Base-by-base conservation (phyloP, 2,329 filamentous ascomycete genomes). In the Penicillium sp. region DNA sequence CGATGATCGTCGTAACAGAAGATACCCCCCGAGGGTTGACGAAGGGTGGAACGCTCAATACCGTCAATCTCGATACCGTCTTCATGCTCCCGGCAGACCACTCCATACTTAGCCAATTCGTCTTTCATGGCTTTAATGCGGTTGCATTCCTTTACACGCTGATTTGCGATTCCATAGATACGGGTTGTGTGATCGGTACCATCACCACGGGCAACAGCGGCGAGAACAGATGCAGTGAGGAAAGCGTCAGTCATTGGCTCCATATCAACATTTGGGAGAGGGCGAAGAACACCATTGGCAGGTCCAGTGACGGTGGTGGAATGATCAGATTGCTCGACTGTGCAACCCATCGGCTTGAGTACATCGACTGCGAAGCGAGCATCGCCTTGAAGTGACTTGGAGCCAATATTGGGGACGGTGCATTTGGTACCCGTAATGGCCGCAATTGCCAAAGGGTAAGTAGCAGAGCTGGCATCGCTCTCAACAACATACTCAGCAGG, bases 171-270 rank as follows among this genome's bases (percentile, higher is more conserved):
- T 33, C 92, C 92, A 11, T 82, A 84, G 50, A 98, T 96, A 39
- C 79, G 79, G 0, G 92, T 98, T 2, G 79, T 82, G 30, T 69
- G 69, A 25, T 72, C 74, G 6, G 65, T 61, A 35, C 68, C 69
- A 34, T 80, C 80, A 2, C 85, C 86, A 10, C 76, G 79, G 7
- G 90, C 88, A 29, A 95, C 86, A 23, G 92, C 92, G 16, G 88
- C 92, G 31, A 98, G 75, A 3, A 95, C 88, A 1, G 88, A 93
- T 12, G 92, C 92, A 3, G 89, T 95, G 35, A 98, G 74, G 72
- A 98, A 98, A 32, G 92, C 92, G 65, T 98, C 92, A 0, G 92
- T 98, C 92, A 98, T 98, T 1, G 90, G 85, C 63, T 96, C 92
- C 92, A 98, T 98, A 57, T 98, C 89, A 17, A 98, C 80, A 42